A percentile compares a stretch with the other conserved stretches of the same genome.
Conservation (phyloP, 805 yeast genomes). For the Scheffersomyces amazonensis region DNA sequence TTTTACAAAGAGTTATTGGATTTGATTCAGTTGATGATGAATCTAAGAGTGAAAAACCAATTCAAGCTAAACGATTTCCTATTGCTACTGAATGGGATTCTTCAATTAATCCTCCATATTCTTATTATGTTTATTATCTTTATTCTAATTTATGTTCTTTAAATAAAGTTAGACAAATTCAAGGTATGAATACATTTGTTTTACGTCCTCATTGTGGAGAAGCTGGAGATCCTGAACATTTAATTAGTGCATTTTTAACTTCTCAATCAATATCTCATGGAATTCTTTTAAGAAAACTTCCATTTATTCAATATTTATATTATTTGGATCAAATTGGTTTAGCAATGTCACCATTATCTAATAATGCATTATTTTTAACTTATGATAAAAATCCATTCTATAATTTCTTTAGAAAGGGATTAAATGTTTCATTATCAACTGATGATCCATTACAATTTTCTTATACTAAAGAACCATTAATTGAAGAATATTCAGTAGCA, state of each 20-base stretch:
- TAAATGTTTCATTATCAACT: constrained; percentile 90
- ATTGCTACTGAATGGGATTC: constrained; percentile 81
- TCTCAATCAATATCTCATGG: constrained; percentile 97
- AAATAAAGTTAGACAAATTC: constrained; percentile 74
- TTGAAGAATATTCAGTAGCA: constrained; percentile 97
- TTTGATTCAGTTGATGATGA: constrained; percentile 99
- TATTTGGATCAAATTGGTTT: constrained; percentile 93
- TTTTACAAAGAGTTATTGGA: constrained; percentile 92
- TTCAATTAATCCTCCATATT: constrained; percentile 90
- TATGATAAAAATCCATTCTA: constrained; percentile 97
- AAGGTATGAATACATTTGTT: constrained; percentile 86
- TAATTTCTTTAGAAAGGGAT: constrained; percentile 84
- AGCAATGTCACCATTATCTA: constrained; percentile 98
- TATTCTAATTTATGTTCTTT: constrained; percentile 84
- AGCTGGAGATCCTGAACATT: constrained; percentile 99
- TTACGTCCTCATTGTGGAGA: constrained; percentile 98
- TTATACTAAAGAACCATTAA: constrained; percentile 93
- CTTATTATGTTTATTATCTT: constrained; percentile 87
- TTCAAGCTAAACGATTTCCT: constrained; percentile 75
- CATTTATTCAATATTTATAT: constrained; percentile 90
- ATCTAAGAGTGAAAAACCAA: constrained; percentile 82
- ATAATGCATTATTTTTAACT: constrained; percentile 91
- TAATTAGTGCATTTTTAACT: constrained; percentile 82
- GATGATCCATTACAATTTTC: constrained; percentile 98
- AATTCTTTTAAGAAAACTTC: constrained; percentile 85